Evolutionary conservation across 345 rosid genomes (phyloP), one percentile per base, ranked within the genome.

Genomic region (Microthlaspi erraticum): DNA sequence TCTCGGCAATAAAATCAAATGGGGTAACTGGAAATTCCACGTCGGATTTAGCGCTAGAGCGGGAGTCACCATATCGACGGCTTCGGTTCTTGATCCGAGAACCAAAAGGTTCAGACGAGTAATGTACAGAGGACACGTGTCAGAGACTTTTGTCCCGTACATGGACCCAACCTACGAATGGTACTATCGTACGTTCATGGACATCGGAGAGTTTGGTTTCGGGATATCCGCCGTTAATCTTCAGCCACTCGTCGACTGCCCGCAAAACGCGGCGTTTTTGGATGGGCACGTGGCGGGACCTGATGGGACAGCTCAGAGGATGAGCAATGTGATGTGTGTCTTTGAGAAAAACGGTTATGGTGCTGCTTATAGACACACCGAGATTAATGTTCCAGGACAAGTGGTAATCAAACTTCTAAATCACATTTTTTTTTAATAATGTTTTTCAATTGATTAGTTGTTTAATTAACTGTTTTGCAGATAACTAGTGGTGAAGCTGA

Each of bases 81-180:
- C 92, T 36, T 85, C 87, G 5, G 70, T 92, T 34, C 77, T 76
- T 10, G 93, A 89, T 1, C 29, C 80, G 10, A 71, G 29, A 33
- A 44, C 48, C 37, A 73, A 79, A 51, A 78, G 64, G 33, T 74
- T 36, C 39, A 81, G 89, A 2, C 63, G 60, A 26, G 89, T 92
- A 32, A 50, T 89, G 10, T 87, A 86, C 12, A 86, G 74, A 77
- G 93, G 92, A 13, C 89, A 87, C 68, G 79, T 86, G 20, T 86
- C 96, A 1, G 96, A 91, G 82, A 84, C 92, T 12, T 91, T 87
- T 64, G 97, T 91, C 19, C 97, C 93, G 0, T 89, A 89, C 34
- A 87, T 85, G 92, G 93, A 91, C 75, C 93, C 92, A 1, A 85
- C 88, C 0, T 79, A 41, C 19, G 97, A 87, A 16, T 91, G 97